Base-by-base conservation (phyloP, 192 early-diverging fungal species). In the Backusella sp. region DNA sequence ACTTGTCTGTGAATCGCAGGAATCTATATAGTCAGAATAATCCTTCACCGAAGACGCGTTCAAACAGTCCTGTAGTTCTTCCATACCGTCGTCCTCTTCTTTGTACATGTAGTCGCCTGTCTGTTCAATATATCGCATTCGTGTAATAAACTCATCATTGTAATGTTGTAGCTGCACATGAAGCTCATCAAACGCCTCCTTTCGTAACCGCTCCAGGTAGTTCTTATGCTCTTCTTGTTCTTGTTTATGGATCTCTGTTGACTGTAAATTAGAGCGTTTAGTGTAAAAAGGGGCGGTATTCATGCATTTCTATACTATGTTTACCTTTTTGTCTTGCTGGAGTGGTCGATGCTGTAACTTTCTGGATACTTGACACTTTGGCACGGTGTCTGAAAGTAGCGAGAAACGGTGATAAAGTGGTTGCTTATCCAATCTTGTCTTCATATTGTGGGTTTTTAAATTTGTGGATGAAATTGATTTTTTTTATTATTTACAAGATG, bases 141-240 rank as follows among this genome's bases (percentile, higher is more conserved):
- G 35, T 21, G 0, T 26, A 21, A 69, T 41, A 6, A 69, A 69
- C 11, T 69, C 39, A 11, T 69, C 68, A 41, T 69, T 69, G 37
- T 69, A 69, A 26, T 36, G 35, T 11, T 69, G 35, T 41, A 69
- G 14, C 11, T 69, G 68, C 9, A 36, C 9, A 3, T 23, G 68
- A 36, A 69, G 35, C 21, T 69, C 68, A 41, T 41, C 39, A 21
- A 36, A 69, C 6, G 68, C 68, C 21, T 69, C 68, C 21, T 69
- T 69, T 23, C 26, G 68, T 36, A 69, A 41, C 17, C 17, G 32
- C 11, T 62, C 56, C 8, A 62, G 26, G 56, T 62, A 28, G 15
- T 23, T 62, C 12, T 9, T 62, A 12, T 62, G 56, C 9, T 62
- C 3, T 23, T 44, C 15, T 44, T 44, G 15, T 49, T n/a, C 19